These are phyloP conservation scores for Chytriomyces hyalinus DNA, from an alignment of 192 early-diverging fungal species.

Conservation along the genomic window DNA sequence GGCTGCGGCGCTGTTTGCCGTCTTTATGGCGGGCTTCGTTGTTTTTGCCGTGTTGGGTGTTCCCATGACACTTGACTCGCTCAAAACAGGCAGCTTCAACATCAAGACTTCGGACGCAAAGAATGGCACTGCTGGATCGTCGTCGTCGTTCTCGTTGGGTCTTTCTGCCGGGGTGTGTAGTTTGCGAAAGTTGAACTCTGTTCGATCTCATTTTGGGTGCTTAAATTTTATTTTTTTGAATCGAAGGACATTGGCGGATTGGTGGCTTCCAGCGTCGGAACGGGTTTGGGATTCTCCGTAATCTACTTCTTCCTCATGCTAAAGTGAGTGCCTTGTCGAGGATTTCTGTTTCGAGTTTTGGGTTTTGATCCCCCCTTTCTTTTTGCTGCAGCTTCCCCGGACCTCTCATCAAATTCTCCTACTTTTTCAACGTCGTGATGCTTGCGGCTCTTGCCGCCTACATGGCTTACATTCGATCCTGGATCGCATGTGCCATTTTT, in stretches of 20 bases:
- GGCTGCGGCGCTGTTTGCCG: slow-evolving; percentile 69
- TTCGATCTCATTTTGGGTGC: neutral
- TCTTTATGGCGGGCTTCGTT: slow-evolving; percentile 60
- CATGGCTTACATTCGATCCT: neutral
- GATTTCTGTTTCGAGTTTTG: neutral
- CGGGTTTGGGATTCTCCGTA: slow-evolving; percentile 39
- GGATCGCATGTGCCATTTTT: slow-evolving; percentile 15
- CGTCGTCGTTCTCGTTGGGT: slow-evolving; percentile 31
- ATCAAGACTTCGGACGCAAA: neutral
- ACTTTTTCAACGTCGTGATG: slow-evolving; percentile 9
- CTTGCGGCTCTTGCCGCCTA: neutral
- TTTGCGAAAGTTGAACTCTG: neutral
- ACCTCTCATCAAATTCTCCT: neutral
- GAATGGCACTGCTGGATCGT: slow-evolving; percentile 17
- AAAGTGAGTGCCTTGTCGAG: slow-evolving; percentile 28
- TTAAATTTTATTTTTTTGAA: neutral
- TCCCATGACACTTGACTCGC: neutral
- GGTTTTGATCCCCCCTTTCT: neutral
- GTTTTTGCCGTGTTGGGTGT: slow-evolving; percentile 55
- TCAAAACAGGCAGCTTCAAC: neutral
- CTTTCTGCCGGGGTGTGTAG: slow-evolving; percentile 37
- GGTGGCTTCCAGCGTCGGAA: slow-evolving; percentile 43
- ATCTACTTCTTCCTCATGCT: slow-evolving; percentile 51
- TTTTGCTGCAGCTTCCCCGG: slow-evolving; percentile 45
- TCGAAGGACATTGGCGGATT: slow-evolving; percentile 36